Conservation (phyloP, 2,329 filamentous ascomycete genomes). For the Fusarium sterilihyphosum region DNA sequence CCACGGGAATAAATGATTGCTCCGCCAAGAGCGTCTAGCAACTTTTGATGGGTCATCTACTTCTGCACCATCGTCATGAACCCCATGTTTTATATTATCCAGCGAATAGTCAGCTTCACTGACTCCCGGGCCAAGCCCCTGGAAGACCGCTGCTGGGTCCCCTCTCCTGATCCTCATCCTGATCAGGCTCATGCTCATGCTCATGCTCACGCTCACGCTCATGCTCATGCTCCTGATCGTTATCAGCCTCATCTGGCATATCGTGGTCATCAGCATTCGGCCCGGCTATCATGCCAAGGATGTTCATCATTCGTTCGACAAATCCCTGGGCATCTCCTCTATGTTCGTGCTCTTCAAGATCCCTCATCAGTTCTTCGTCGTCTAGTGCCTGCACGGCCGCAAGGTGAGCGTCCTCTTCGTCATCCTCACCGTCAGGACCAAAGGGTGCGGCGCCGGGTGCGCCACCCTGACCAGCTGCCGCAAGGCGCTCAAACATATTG, state of each 20-base stretch:
- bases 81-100: not conserved
- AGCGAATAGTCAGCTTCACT: conserved; percentile 13
- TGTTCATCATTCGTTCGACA: conserved; percentile 18
- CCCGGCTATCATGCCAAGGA: conserved; percentile 25
- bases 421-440: conserved; percentile 33
- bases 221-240: conserved; percentile 13
- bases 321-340: conserved; percentile 42
- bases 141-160: conserved; percentile 35
- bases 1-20: conserved; percentile 24
- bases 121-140: conserved; percentile 50
- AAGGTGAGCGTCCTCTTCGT: conserved; percentile 42
- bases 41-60: conserved; percentile 8
- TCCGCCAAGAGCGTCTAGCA: conserved; percentile 6
- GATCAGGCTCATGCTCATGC: conserved; percentile 2
- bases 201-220: conserved; percentile 10
- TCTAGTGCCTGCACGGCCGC: conserved; percentile 36
- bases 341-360: conserved; percentile 44
- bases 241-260: conserved; percentile 16
- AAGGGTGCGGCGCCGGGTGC: conserved; percentile 2
- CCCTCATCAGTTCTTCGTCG: conserved; percentile 47
- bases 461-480: conserved; percentile 19
- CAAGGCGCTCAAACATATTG: conserved; percentile 39
- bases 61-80: not conserved
- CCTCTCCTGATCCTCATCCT: not conserved
- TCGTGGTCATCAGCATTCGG: conserved; percentile 22